Conservation (phyloP, 2,329 filamentous ascomycete genomes). For the Cercospora nicotianae region DNA sequence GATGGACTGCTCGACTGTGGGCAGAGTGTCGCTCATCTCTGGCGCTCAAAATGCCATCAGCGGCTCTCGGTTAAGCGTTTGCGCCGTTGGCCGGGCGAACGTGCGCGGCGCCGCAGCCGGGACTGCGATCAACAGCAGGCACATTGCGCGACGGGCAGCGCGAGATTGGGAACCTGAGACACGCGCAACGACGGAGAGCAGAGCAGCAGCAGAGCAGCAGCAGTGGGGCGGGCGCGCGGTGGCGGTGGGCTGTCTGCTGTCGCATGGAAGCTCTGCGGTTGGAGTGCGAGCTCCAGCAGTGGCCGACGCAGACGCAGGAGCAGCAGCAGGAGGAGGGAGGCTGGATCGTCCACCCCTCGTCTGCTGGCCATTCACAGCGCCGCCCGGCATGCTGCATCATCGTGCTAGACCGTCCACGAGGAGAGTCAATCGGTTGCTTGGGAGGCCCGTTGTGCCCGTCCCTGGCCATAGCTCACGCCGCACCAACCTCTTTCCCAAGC, state of each 20-base stretch:
- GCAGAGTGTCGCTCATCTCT: too few species aligned
- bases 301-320: neutral
- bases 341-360: neutral
- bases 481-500: slow-evolving; percentile 21
- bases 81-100: neutral
- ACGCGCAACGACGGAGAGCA: neutral
- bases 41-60: neutral
- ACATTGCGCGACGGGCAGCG: neutral
- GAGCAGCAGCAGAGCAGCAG: neutral
- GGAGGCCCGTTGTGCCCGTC: slow-evolving; percentile 14
- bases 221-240: neutral
- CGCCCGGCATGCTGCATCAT: slow-evolving; percentile 10
- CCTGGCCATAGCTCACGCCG: slow-evolving; percentile 14
- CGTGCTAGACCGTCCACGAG: slow-evolving; percentile 9
- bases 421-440: slow-evolving; percentile 21
- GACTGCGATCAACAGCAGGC: neutral
- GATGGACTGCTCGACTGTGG: neutral
- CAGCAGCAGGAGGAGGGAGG: neutral
- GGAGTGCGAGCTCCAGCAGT: neutral
- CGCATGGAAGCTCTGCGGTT: neutral
- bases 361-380: slow-evolving; percentile 4
- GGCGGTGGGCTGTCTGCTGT: neutral
- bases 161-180: neutral
- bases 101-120: neutral
- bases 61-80: neutral